Evolutionary conservation across 306 rosid genomes (phyloP), one percentile per base, ranked within the genome.

Genomic region (Vigna nakashimae): DNA sequence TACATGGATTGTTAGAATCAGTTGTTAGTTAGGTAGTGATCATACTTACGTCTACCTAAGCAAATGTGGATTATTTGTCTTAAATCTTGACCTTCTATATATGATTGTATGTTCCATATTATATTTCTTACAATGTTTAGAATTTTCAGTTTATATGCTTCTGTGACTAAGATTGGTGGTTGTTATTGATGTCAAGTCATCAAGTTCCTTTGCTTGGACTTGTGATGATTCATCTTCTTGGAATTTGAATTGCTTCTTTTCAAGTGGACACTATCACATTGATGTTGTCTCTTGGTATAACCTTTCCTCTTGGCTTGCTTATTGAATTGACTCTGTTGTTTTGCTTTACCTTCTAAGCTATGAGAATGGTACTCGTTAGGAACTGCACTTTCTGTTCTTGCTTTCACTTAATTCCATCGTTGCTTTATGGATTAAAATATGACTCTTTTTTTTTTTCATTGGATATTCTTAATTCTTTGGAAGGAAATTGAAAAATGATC

Each of bases 231-330:
- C 45, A 57, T 30, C 15, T 69, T 38, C 18, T 22, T 76, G 18
- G 46, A 53, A 75, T 32, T 80, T 73, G 30, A 53, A 8, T 73
- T 65, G 62, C 14, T 52, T 26, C 45, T 42, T 52, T 64, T 16
- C 4, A 52, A 51, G 78, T 38, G 1, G 17, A 51, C 32, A 12
- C 24, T 51, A 51, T 40, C 38, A 50, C 65, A 60, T 70, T 40
- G 49, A 50, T 62, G 65, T 32, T 46, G 24, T 62, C 28, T 43
- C 10, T 49, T 64, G 46, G 22, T 4, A 62, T 62, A 71, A 71
- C 8, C 16, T 51, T 38, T 73, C 59, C 78, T 28, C 52, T 69
- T 58, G 80, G 46, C 58, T 74, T 49, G 28, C 5, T 45, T 12
- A 45, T 45, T 45, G 50, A 45, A 45, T 65, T 49, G 43, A 36